These are phyloP conservation scores for Trichosporon asahii DNA, from an alignment of 1,284 basidiomycete species.

Conservation along the genomic window DNA sequence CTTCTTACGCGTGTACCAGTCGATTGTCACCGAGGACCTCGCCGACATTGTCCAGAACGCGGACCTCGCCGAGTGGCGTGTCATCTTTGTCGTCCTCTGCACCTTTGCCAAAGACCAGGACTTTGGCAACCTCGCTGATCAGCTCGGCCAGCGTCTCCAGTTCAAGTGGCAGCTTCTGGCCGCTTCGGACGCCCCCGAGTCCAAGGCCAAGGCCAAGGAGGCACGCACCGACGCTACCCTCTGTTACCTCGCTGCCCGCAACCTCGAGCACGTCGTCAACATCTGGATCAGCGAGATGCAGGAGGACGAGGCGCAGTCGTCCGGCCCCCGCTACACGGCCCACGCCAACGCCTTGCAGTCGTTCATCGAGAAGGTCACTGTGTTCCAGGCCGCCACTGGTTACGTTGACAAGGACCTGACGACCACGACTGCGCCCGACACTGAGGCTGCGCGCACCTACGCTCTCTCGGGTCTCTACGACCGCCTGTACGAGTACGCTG, in stretches of 20 bases:
- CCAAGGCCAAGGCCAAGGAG: conserved; percentile 55
- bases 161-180: conserved; percentile 66
- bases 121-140: conserved; percentile 81
- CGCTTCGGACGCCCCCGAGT: conserved; percentile 55
- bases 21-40: conserved; percentile 88
- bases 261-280: conserved; percentile 80
- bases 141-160: conserved; percentile 86
- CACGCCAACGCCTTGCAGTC: conserved; percentile 87
- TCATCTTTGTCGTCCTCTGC: conserved; percentile 94
- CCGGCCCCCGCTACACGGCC: conserved; percentile 67
- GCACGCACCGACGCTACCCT: conserved; percentile 86
- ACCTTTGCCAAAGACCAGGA: conserved; percentile 86
- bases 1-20: conserved; percentile 92
- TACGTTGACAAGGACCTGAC: conserved; percentile 80
- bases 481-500: conserved; percentile 92
- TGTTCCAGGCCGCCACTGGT: conserved; percentile 84
- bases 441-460: conserved; percentile 64
- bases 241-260: conserved; percentile 85
- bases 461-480: conserved; percentile 85
- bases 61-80: conserved; percentile 90
- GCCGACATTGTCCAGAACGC: conserved; percentile 93
- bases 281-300: conserved; percentile 91
- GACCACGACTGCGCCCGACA: conserved; percentile 40
- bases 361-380: conserved; percentile 94
- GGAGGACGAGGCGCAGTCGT: conserved; percentile 68